Evolutionary conservation across 176 grass and related monocot species (phyloP).

Genomic region (Eragrostis curvula): DNA sequence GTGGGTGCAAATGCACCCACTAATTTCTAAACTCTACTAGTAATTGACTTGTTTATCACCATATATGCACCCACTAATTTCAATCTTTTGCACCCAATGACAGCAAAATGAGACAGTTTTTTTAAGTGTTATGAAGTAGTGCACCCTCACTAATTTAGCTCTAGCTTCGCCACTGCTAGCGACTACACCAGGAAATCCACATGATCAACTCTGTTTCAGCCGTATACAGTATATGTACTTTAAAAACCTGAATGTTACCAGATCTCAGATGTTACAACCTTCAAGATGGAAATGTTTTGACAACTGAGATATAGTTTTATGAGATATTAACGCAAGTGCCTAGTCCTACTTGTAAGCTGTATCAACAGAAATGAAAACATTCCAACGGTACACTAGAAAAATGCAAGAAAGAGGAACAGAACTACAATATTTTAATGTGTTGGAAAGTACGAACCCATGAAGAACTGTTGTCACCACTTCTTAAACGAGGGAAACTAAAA

Average conservation of each 20-base stretch:
- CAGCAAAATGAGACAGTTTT: no score
- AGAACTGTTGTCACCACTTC: neutral
- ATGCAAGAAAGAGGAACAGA: slow-evolving; percentile 31
- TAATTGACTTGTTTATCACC: no score
- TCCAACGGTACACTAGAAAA: slow-evolving; percentile 25
- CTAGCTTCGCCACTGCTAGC: no score
- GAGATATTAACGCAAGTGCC: neutral
- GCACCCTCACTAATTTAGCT: no score
- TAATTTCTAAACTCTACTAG: no score
- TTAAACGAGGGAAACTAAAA: neutral
- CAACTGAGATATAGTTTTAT: no score
- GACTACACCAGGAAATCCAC: neutral
- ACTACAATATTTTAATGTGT: neutral
- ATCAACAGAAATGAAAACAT: neutral
- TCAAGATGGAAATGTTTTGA: slow-evolving; percentile 8
- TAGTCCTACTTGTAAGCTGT: neutral
- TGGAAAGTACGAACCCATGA: neutral
- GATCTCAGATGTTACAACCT: slow-evolving; percentile 9
- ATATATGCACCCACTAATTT: no score
- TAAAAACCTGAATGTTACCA: neutral
- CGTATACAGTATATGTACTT: neutral
- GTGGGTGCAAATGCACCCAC: no score
- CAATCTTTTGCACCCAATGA: no score
- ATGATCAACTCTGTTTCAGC: slow-evolving; percentile 17
- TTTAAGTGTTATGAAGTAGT: no score